Evolutionary conservation across 495 filamentous ascomycete genomes (phyloP).

Genomic region (Glonium stellatum): DNA sequence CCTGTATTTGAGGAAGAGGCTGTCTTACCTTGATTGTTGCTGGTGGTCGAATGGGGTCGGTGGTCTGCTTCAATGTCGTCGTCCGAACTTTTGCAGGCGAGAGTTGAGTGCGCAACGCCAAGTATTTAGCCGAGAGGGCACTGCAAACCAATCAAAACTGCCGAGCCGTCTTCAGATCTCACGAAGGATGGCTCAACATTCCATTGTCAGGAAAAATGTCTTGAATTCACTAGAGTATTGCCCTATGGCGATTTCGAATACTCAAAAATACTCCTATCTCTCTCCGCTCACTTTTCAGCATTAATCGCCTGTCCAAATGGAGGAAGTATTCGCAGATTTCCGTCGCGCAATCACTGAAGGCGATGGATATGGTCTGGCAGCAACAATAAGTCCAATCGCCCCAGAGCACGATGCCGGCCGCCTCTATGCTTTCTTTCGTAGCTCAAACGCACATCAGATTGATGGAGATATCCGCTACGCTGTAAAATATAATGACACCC

Average conservation of each 20-base stretch:
- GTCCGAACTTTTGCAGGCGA: background rate
- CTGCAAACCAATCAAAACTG: conserved; percentile 14
- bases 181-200: conserved; percentile 20
- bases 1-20: background rate
- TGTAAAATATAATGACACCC: conserved; percentile 49
- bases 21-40: conserved; percentile 18
- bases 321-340: conserved; percentile 56
- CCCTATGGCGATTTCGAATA: background rate
- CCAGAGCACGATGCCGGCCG: conserved; percentile 50
- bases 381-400: conserved; percentile 60
- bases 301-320: conserved; percentile 45
- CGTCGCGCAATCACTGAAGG: conserved; percentile 46
- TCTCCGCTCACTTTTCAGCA: background rate
- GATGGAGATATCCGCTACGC: conserved; percentile 53
- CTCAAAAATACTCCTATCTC: background rate
- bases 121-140: background rate
- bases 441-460: conserved; percentile 50
- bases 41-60: conserved; percentile 15
- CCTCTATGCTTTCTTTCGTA: conserved; percentile 54
- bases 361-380: conserved; percentile 60
- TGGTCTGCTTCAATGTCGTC: conserved; percentile 11
- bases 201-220: background rate
- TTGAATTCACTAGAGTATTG: background rate
- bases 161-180: conserved; percentile 41
- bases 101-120: conserved; percentile 4